Conservation (phyloP, 768 basidiomycete genomes). For the Dacryopinax spathularia region DNA sequence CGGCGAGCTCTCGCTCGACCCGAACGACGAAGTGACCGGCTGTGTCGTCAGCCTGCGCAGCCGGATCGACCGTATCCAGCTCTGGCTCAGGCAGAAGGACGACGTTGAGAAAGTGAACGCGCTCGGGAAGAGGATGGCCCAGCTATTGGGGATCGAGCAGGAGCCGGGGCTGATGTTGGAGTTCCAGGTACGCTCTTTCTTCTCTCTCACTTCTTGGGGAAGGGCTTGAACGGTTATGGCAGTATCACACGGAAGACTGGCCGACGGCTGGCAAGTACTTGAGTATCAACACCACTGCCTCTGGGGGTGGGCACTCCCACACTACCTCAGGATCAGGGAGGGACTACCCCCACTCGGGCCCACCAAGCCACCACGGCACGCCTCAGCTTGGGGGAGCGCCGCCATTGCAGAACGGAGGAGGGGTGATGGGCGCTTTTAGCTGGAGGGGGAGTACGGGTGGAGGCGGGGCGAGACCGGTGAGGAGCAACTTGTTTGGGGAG, state of each 20-base stretch:
- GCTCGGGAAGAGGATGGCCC: constrained; percentile 71
- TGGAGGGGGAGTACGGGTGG: neutral
- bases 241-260: constrained; percentile 82
- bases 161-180: constrained; percentile 74
- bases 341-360: neutral
- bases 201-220: neutral
- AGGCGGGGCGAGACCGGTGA: neutral
- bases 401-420: neutral
- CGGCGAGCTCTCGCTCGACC: constrained; percentile 48
- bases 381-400: neutral
- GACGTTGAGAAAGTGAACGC: constrained; percentile 73
- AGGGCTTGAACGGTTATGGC: neutral
- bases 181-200: constrained; percentile 52
- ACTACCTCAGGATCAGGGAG: neutral
- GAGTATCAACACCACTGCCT: constrained; percentile 43
- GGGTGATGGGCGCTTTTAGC: neutral
- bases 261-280: constrained; percentile 72
- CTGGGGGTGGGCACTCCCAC: neutral
- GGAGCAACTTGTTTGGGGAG: neutral
- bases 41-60: constrained; percentile 76
- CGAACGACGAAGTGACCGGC: constrained; percentile 37
- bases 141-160: constrained; percentile 70
- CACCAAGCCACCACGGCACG: neutral
- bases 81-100: constrained; percentile 79
- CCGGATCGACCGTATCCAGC: constrained; percentile 79